Base-by-base conservation (phyloP, 2,329 filamentous ascomycete species). In the Tolypocladium capitatum region DNA sequence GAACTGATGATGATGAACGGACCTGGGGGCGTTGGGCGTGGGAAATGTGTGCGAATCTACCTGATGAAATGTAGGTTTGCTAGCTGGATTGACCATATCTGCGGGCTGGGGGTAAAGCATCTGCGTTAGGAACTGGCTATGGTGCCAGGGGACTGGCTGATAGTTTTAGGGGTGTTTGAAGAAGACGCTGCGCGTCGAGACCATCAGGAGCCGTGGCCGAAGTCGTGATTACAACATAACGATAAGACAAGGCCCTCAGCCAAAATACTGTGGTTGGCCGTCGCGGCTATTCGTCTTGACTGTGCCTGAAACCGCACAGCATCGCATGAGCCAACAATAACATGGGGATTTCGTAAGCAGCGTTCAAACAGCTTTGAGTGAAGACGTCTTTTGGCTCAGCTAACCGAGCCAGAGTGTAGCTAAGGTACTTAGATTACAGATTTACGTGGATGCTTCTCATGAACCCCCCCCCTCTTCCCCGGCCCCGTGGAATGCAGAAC, bases 1-100 rank as follows among this genome's bases (percentile, higher is more conserved):
- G 14, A 66, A 60, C 30, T 59, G 52, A 32, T 62, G 46, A 58
- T 21, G 43, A 43, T 32, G 45, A 34, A 21, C 11, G 35, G 2
- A 18, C 20, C 8, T 28, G 16, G 10, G 10, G 24, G 38, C 38
- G 38, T 42, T 42, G 24, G 24, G 36, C n/a, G 38, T 18, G 16
- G 16, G 18, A 30, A 30, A 24, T 16, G 8, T 30, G 38, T 42
- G 30, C 38, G 16, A 42, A 42, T 18, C 16, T 30, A 30, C 16
- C 18, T 21, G 24, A 30, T 30, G 24, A 42, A 18, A 18, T n/a
- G 38, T 42, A 30, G 24, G 24, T 8, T 42, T 11, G 4, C 38
- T 16, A 18, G 38, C 24, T 28, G 24, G 38, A 30, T 10, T 6
- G 9, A 30, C 38, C 38, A 28, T 42, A 16, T 27, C 14, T 27